phyloP scores from a whole-genome alignment of 2,329 filamentous ascomycete species.

The Nannizziopsis arthrosporioides region DNA sequence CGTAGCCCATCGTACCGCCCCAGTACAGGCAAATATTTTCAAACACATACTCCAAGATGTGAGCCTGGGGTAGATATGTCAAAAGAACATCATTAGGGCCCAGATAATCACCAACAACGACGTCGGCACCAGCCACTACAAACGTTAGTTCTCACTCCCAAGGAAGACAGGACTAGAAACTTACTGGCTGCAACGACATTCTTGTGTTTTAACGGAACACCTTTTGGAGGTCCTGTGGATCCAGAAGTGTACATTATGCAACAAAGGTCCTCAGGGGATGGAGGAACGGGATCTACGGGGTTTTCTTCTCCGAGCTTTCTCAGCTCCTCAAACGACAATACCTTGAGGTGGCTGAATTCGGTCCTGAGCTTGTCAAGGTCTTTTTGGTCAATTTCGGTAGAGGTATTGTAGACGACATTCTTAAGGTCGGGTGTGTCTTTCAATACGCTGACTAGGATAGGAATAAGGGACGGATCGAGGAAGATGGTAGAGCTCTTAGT shows the following conservation, averaged over 20 bases:
- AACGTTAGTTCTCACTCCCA: constrained; percentile 11
- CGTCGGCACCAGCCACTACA: constrained; percentile 65
- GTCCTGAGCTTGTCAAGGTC: constrained; percentile 42
- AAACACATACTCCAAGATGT: constrained; percentile 93
- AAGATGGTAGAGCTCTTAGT: constrained; percentile 26
- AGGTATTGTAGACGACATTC: constrained; percentile 45
- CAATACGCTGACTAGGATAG: constrained; percentile 42
- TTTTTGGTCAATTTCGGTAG: constrained; percentile 37
- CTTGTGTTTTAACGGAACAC: constrained; percentile 66
- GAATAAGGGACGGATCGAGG: constrained; percentile 30
- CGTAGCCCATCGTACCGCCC: constrained; percentile 81
- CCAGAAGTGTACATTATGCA: constrained; percentile 72
- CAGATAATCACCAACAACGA: constrained; percentile 65
- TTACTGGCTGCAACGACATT: constrained; percentile 66
- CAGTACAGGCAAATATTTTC: constrained; percentile 84
- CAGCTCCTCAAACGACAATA: constrained; percentile 43
- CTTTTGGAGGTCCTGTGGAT: constrained; percentile 75
- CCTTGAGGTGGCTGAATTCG: constrained; percentile 39
- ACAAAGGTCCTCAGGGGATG: constrained; percentile 60
- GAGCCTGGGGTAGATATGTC: constrained; percentile 84
- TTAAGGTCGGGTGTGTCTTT: constrained; percentile 43
- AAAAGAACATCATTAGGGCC: constrained; percentile 67
- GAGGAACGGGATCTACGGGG: constrained; percentile 55
- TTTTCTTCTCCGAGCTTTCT: constrained; percentile 47
- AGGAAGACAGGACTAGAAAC: constrained; percentile 21